A percentile compares a stretch with the other conserved stretches of the same genome.
Conservation (phyloP, 768 basidiomycete species). For the Hortiboletus flavorubellus region DNA sequence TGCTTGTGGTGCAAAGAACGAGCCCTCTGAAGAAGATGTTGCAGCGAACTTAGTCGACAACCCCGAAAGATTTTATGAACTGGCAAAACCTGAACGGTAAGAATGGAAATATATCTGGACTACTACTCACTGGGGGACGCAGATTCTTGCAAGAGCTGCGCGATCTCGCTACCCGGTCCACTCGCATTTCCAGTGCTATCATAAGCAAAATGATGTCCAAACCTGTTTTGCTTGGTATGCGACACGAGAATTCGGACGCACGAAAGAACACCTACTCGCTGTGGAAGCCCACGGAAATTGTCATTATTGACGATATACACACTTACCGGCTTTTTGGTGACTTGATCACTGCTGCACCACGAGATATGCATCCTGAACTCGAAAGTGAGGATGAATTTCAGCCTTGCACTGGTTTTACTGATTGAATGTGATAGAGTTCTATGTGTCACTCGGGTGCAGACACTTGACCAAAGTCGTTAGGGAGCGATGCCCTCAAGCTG, state of each 20-base stretch:
- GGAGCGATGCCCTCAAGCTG: too few species aligned
- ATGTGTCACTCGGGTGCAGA: constrained; percentile 64
- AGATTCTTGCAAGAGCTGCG: constrained; percentile 80
- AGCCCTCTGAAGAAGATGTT: constrained; percentile 80
- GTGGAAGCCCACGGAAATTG: constrained; percentile 59
- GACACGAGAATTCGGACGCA: constrained; percentile 48
- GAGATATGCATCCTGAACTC: constrained; percentile 62
- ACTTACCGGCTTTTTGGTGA: constrained; percentile 71
- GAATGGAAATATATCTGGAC: too few species aligned
- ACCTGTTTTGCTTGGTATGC: constrained; percentile 68
- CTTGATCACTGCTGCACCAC: constrained; percentile 67
- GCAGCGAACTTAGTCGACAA: constrained; percentile 61
- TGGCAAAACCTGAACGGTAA: constrained; percentile 62
- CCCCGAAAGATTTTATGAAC: constrained; percentile 62
- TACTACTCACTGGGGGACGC: too few species aligned
- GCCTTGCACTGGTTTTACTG: too few species aligned
- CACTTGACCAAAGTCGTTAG: background rate
- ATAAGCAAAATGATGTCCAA: constrained; percentile 60
- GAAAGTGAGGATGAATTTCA: constrained; percentile 50
- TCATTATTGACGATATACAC: constrained; percentile 81
- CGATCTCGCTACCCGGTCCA: constrained; percentile 69
- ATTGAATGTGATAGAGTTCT: constrained; percentile 50
- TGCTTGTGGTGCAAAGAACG: constrained; percentile 78
- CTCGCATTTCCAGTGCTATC: constrained; percentile 44
- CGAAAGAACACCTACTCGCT: constrained; percentile 68